phyloP scores from a whole-genome alignment of 1,284 basidiomycete species.

The Cystobasidium slooffiae region DNA sequence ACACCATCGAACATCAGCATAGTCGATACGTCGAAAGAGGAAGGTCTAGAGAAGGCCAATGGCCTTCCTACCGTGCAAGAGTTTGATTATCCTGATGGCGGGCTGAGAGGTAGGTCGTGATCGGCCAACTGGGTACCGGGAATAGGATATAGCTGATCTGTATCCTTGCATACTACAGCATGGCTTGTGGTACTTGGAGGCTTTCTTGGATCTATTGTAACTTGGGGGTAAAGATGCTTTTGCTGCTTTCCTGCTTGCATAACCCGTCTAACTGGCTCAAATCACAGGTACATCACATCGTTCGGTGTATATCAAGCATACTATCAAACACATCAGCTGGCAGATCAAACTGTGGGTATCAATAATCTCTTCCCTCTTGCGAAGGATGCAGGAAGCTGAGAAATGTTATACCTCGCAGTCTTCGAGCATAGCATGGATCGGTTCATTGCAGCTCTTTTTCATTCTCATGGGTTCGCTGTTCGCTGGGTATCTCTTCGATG shows the following conservation, averaged over 20 bases:
- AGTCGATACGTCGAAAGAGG: not conserved
- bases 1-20: conserved; percentile 8
- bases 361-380: not conserved
- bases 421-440: conserved; percentile 42
- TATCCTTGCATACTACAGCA: not conserved
- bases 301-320: conserved; percentile 40
- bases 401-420: not conserved
- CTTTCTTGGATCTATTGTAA: conserved; percentile 22
- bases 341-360: conserved; percentile 23
- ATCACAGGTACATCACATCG: conserved; percentile 37
- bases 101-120: conserved; percentile 21
- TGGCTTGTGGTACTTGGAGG: conserved; percentile 39
- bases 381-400: no score
- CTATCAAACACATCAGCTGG: conserved; percentile 28
- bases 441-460: conserved; percentile 29
- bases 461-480: conserved; percentile 19
- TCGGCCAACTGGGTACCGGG: not conserved
- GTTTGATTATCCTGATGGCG: conserved; percentile 39
- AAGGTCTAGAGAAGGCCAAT: not conserved
- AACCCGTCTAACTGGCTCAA: not conserved
- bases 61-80: not conserved
- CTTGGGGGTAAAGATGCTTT: conserved; percentile 16
- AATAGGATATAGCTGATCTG: not conserved
- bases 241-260: not conserved
- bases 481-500: conserved; percentile 41